A percentile compares a stretch with the other conserved stretches of the same genome.
These are phyloP conservation scores for Rasamsonia emersonii DNA, from an alignment of 2,329 filamentous ascomycete species.

Conservation along the genomic window DNA sequence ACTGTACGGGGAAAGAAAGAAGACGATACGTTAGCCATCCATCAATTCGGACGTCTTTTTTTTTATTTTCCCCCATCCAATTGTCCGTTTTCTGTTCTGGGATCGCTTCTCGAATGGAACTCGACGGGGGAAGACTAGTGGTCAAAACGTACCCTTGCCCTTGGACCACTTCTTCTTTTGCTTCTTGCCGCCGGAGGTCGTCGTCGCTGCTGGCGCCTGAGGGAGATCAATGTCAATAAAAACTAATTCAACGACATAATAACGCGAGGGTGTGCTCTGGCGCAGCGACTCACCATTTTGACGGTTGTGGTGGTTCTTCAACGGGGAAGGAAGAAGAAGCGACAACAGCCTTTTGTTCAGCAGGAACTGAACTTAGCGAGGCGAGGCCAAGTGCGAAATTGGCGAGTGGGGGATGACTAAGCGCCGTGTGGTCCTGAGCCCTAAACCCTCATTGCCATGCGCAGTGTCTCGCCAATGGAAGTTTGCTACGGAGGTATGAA, in stretches of 20 bases:
- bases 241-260: too few species aligned
- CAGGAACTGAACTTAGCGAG: conserved; percentile 13
- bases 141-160: conserved; percentile 43
- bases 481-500: background rate
- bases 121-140: conserved; percentile 10
- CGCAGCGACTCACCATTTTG: conserved; percentile 27
- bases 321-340: conserved; percentile 21
- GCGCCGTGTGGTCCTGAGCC: conserved; percentile 15
- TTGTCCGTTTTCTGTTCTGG: too few species aligned
- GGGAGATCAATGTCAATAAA: too few species aligned
- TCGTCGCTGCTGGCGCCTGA: conserved; percentile 40
- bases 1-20: conserved; percentile 49
- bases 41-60: too few species aligned
- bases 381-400: conserved; percentile 25
- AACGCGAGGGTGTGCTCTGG: too few species aligned
- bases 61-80: too few species aligned
- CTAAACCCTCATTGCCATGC: conserved; percentile 24
- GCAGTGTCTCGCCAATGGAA: background rate
- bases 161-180: conserved; percentile 52
- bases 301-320: conserved; percentile 28
- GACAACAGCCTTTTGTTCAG: conserved; percentile 15
- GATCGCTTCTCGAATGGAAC: too few species aligned
- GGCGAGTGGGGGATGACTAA: conserved; percentile 30
- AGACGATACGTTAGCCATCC: conserved; percentile 18
- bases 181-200: conserved; percentile 41